Evolutionary conservation across 2,329 filamentous ascomycete genomes (phyloP).

Genomic region (Cytospora leucostoma): DNA sequence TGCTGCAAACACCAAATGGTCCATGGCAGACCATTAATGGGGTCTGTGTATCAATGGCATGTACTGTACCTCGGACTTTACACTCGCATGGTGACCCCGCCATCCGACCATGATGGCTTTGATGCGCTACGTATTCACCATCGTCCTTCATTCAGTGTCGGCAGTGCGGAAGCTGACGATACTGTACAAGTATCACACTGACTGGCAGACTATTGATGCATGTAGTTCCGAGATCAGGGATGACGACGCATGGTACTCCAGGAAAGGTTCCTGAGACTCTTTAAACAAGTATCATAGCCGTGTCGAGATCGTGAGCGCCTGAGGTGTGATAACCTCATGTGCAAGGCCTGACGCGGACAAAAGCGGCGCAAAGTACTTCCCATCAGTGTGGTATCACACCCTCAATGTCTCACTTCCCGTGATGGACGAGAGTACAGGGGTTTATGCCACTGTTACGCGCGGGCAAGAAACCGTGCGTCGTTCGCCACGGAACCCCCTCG

Average conservation of each 20-base stretch:
- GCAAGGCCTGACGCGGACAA: background rate
- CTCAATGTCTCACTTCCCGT: background rate
- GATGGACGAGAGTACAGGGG: background rate
- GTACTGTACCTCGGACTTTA: no score
- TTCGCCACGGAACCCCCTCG: background rate
- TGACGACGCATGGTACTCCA: background rate
- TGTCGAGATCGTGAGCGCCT: background rate
- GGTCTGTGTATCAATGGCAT: no score
- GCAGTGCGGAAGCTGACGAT: no score
- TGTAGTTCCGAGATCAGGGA: background rate
- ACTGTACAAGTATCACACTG: no score
- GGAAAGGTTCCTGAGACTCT: background rate
- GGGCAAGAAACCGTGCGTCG: background rate
- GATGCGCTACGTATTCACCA: no score
- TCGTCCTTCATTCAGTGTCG: no score
- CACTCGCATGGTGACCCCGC: no score
- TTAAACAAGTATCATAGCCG: background rate
- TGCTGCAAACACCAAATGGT: no score
- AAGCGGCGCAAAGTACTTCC: background rate
- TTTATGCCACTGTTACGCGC: constrained; percentile 3
- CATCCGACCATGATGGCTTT: no score
- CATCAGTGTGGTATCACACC: background rate
- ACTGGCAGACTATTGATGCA: no score
- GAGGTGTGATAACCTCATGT: background rate
- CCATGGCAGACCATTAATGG: no score